Conservation (phyloP, 768 basidiomycete genomes). For the Russula abietina region DNA sequence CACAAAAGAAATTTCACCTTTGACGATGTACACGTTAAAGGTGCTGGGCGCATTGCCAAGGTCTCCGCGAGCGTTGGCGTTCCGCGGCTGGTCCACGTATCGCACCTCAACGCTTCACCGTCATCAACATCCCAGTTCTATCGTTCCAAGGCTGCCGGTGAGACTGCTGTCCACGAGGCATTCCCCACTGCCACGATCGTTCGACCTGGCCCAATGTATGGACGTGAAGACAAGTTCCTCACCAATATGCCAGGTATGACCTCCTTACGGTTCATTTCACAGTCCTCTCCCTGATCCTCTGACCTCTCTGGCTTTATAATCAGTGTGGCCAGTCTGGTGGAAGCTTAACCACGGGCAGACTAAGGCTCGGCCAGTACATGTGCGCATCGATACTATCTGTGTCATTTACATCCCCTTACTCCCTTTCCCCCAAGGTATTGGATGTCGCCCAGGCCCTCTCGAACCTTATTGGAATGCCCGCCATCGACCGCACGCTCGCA, state of each 20-base stretch:
- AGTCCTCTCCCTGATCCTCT: constrained; percentile 19
- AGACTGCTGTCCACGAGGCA: constrained; percentile 73
- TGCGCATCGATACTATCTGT: constrained; percentile 37
- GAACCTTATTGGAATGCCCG: constrained; percentile 63
- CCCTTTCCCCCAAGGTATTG: constrained; percentile 54
- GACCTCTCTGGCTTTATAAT: constrained; percentile 7
- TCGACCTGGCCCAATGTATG: constrained; percentile 79
- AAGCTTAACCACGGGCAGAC: constrained; percentile 86
- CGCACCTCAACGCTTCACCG: constrained; percentile 85
- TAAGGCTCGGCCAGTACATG: constrained; percentile 86
- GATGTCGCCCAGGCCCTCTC: constrained; percentile 90
- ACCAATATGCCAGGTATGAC: constrained; percentile 85
- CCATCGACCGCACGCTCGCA: constrained; percentile 59
- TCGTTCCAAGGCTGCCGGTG: constrained; percentile 84
- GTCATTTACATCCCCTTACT: not conserved
- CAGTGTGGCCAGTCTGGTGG: constrained; percentile 92
- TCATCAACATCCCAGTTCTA: constrained; percentile 80
- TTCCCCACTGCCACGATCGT: constrained; percentile 88
- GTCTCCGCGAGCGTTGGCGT: constrained; percentile 75
- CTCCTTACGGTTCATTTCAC: constrained; percentile 16
- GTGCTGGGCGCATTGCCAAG: constrained; percentile 80
- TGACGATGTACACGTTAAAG: constrained; percentile 71
- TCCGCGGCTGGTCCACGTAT: constrained; percentile 84
- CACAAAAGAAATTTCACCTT: constrained; percentile 79
- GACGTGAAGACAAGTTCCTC: constrained; percentile 91